Base-by-base conservation (phyloP, 352 stramenopile species). In the Phytophthora ohioensis region DNA sequence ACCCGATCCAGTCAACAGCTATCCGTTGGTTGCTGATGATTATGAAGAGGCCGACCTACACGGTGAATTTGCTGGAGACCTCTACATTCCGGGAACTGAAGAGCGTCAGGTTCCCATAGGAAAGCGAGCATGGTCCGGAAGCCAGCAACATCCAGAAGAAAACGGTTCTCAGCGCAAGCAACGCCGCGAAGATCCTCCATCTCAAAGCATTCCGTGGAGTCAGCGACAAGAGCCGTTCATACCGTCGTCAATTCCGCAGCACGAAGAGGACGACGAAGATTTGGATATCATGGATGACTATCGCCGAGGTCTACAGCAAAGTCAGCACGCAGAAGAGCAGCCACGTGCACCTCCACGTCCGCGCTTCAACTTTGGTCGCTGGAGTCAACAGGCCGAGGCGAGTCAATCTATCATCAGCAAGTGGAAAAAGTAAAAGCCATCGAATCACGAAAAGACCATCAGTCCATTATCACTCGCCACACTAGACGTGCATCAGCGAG, bases 401-500 rank as follows among this genome's bases (percentile, higher is more conserved):
- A 73, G 68, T 57, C 64, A 76, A 35, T 79, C 71, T 38, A 67
- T 78, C 43, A 79, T 71, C 49, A 79, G 67, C 63, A 77, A 82
- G 58, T 82, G 71, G 71, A 78, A 76, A 64, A 79, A 73, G 59
- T 74, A 51, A 71, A 63, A 36, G n/a, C 3, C 12, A 27, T 41
- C 15, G 47, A 36, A 64, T 9, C 45, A 64, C 47, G 0, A 38
- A 15, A 10, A 13, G n/a, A 3, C n/a, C n/a, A 8, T 31, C 30
- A 27, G 35, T 53, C 11, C 13, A 41, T 21, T 27, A 27, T 62
- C 32, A 27, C 21, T 27, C 21, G 21, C 21, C 30, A 27, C 1
- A 2, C 53, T 82, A 92, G 36, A 92, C 79, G 63, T 92, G 70
- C 49, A 91, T 62, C 43, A 91, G 72, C 54, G 84, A 85, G 67